Evolutionary conservation across 1,139 yeast genomes (phyloP), one percentile per base, ranked within the genome.

Genomic region (Wickerhamomyces sp.): DNA sequence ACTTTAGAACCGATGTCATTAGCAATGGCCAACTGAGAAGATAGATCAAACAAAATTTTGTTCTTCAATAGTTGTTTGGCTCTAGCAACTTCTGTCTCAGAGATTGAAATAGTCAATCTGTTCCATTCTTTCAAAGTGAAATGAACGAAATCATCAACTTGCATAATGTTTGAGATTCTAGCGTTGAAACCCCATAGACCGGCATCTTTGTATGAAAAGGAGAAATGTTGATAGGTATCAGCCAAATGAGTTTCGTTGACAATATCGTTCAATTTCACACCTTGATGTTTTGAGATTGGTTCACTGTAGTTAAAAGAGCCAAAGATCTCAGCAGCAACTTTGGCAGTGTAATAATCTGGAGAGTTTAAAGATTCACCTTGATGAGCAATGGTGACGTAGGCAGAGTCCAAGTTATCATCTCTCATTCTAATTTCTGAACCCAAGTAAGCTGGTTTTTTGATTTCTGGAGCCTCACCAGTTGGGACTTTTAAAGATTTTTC

Each of bases 371-470:
- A 68, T 63, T 81, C 89, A 66, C 87, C 87, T 55, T 75, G 71
- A 41, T 72, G 89, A 41, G 86, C 87, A 51, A 84, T 68, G 40
- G 88, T 65, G 51, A 82, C 69, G 70, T 81, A 80, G 41, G 91
- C 91, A 61, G 77, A 75, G 58, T 89, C 86, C 59, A 80, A 60
- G 50, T 88, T 83, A 63, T 84, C 94, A 58, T 84, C 94, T 77
- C 94, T 81, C 70, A 82, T 67, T 73, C 88, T 78, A 49, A 82
- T 78, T 62, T 84, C 93, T 36, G 91, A 82, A 57, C 94, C 94
- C 61, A 83, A 72, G 74, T 82, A 83, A 47, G 51, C 49, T 40
- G 56, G 46, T 41, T 75, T 68, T 46, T 66, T 64, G 38, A 59
- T 58, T 30, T 68, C 66, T 49, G 81, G 78, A 58, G 74, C 76